Evolutionary conservation across 495 filamentous ascomycete genomes (phyloP).

Genomic region (Astrocystis sublimbata): DNA sequence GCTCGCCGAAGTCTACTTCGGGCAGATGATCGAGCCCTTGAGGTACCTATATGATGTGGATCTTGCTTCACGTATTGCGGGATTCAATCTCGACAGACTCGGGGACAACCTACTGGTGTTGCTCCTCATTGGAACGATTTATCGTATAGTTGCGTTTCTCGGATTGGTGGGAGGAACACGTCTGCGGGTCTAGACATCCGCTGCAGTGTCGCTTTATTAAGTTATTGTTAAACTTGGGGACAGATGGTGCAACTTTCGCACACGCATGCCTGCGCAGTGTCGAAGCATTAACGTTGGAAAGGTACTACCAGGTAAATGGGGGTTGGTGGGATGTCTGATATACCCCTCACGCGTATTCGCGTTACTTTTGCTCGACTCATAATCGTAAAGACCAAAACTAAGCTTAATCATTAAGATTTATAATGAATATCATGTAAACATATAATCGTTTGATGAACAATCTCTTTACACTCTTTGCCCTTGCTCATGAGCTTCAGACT

Average conservation of each 20-base stretch:
- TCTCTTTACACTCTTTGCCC: too few relatives aligned
- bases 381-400: neutral
- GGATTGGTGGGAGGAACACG: constrained; percentile 35
- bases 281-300: neutral
- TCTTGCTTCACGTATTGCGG: constrained; percentile 34
- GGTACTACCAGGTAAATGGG: neutral
- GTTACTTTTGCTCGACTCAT: neutral
- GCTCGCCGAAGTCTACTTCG: constrained; percentile 59
- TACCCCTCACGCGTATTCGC: neutral
- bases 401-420: too few relatives aligned
- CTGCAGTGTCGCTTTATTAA: neutral
- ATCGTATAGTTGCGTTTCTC: constrained; percentile 44
- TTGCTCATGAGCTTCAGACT: too few relatives aligned
- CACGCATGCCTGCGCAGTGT: neutral
- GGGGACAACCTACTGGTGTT: constrained; percentile 41
- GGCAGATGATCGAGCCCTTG: constrained; percentile 47
- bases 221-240: too few relatives aligned
- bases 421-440: too few relatives aligned
- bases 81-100: constrained; percentile 42
- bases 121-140: constrained; percentile 40
- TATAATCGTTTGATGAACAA: too few relatives aligned
- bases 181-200: constrained; percentile 18
- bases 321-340: neutral
- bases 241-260: neutral
- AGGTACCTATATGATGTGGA: constrained; percentile 49